Evolutionary conservation across 148 eudicot species (phyloP).

Genomic region (Oxyria digyna): DNA sequence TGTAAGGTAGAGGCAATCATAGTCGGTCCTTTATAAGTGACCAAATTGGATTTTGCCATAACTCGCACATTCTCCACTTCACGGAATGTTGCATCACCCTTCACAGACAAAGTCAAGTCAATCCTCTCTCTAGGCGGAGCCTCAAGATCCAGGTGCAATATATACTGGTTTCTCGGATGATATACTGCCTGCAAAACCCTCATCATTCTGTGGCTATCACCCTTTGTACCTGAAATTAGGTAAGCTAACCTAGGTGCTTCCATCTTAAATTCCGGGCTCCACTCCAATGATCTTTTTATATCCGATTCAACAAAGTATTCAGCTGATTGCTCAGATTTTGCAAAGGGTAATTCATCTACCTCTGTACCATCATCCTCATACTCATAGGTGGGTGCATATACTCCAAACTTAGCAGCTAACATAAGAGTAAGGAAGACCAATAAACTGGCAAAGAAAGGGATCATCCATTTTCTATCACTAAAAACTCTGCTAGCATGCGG

Average conservation of each 20-base stretch:
- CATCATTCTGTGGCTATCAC: conserved; percentile 84
- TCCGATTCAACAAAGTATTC: conserved; percentile 64
- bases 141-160: conserved; percentile 92
- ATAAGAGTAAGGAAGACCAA: conserved; percentile 49
- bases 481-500: conserved; percentile 45
- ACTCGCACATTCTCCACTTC: conserved; percentile 83
- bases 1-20: conserved; percentile 96
- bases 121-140: conserved; percentile 90
- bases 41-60: conserved; percentile 89
- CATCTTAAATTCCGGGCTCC: conserved; percentile 8
- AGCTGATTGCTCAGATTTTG: conserved; percentile 24
- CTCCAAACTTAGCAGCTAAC: conserved; percentile 38
- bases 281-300: conserved; percentile 28
- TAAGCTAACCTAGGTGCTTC: conserved; percentile 84
- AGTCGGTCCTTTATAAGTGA: conserved; percentile 92
- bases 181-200: conserved; percentile 90
- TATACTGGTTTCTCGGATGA: conserved; percentile 93
- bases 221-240: conserved; percentile 88
- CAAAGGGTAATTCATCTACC: conserved; percentile 21
- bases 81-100: conserved; percentile 58
- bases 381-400: conserved; percentile 35
- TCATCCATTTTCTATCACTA: conserved; percentile 66
- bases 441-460: conserved; percentile 65
- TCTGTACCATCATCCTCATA: conserved; percentile 31
- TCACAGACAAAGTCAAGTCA: conserved; percentile 63